A percentile compares a stretch with the other conserved stretches of the same genome.
Evolutionary conservation across 2,329 filamentous ascomycete genomes (phyloP).

Genomic region (Penicillium sp.): DNA sequence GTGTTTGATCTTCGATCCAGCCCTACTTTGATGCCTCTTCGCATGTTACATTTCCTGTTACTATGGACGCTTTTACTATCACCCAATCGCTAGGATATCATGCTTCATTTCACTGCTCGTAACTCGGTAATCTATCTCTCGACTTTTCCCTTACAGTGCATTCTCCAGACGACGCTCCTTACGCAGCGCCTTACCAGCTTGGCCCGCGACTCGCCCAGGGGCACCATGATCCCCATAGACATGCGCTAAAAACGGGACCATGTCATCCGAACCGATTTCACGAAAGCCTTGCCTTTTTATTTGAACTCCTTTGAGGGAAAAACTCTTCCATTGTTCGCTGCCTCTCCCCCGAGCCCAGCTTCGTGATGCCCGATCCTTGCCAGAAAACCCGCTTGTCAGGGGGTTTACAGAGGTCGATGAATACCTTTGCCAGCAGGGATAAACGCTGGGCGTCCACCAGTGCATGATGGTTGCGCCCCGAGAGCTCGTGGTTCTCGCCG

Average conservation of each 20-base stretch:
- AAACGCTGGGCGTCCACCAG: too few species aligned
- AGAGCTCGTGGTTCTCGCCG: too few species aligned
- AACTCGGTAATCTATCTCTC: not conserved
- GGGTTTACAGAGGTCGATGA: too few species aligned
- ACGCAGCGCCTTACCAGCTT: slow-evolving; percentile 50
- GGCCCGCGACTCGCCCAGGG: slow-evolving; percentile 57
- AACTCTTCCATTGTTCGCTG: not conserved
- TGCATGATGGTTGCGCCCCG: too few species aligned
- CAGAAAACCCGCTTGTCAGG: too few species aligned
- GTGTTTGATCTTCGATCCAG: not conserved
- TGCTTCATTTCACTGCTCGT: not conserved
- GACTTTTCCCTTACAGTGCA: slow-evolving; percentile 27
- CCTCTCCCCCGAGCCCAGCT: not conserved
- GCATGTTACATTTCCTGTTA: too few species aligned
- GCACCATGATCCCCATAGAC: slow-evolving; percentile 54
- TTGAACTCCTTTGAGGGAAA: not conserved
- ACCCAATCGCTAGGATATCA: not conserved
- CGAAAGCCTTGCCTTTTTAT: not conserved
- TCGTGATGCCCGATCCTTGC: too few species aligned
- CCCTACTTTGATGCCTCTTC: not conserved
- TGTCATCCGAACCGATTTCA: not conserved
- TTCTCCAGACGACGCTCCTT: slow-evolving; percentile 48
- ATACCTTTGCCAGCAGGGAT: too few species aligned
- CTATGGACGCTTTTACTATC: not conserved
- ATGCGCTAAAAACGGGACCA: not conserved